phyloP scores from a whole-genome alignment of 1,139 yeast genomes.

The Trichomonascaceae sp. region DNA sequence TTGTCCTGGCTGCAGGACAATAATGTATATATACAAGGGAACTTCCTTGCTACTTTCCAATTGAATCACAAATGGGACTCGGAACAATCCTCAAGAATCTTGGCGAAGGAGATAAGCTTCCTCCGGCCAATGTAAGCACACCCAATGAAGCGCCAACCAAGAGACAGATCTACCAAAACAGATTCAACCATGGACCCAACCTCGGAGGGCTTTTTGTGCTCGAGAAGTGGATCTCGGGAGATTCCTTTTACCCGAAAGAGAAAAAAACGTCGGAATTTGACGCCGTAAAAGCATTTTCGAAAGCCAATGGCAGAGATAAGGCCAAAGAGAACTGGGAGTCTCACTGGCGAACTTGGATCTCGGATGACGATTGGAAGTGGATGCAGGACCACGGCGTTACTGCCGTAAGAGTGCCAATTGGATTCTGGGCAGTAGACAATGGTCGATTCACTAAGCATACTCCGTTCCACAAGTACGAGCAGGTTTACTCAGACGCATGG shows the following conservation, averaged over 20 bases:
- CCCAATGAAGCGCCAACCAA: constrained; percentile 29
- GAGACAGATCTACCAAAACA: constrained; percentile 45
- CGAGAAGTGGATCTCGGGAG: constrained; percentile 43
- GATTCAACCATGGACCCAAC: constrained; percentile 76
- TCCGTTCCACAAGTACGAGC: constrained; percentile 40
- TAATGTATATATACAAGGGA: too few relatives aligned
- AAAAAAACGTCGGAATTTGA: constrained; percentile 57
- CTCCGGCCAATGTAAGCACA: constrained; percentile 10
- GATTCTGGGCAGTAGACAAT: constrained; percentile 77
- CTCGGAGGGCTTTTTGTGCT: constrained; percentile 73
- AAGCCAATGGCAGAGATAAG: constrained; percentile 38
- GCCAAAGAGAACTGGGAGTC: constrained; percentile 44
- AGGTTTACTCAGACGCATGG: constrained; percentile 68
- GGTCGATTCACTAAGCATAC: constrained; percentile 46
- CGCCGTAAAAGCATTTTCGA: constrained; percentile 42
- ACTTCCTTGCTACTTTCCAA: too few relatives aligned
- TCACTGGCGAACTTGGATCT: constrained; percentile 59
- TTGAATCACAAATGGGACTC: too few relatives aligned
- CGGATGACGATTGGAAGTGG: constrained; percentile 72
- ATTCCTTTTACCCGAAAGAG: constrained; percentile 34
- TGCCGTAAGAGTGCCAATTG: constrained; percentile 73
- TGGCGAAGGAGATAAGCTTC: not conserved
- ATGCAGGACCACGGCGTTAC: constrained; percentile 53
- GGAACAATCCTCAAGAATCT: not conserved
- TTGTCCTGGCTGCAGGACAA: too few relatives aligned